Percentiles rank a stretch among this genome's conserved stretches.
phyloP scores from a whole-genome alignment of 352 stramenopile genomes.

The Globisporangium emineosum region DNA sequence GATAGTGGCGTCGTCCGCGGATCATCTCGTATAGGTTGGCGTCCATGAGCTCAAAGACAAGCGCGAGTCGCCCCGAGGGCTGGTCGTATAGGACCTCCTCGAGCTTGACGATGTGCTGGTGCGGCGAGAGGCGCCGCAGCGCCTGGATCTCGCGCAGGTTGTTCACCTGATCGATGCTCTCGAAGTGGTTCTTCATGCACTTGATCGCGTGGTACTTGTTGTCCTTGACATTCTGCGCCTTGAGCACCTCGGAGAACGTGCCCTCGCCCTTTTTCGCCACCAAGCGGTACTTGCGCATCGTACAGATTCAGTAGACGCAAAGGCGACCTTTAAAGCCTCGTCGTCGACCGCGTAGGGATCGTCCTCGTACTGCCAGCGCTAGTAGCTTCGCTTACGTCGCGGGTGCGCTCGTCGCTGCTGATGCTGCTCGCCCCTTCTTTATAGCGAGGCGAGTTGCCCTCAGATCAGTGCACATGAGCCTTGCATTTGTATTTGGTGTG shows the following conservation, averaged over 20 bases:
- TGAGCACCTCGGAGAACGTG: conserved; percentile 94
- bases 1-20: conserved; percentile 80
- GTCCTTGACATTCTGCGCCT: conserved; percentile 92
- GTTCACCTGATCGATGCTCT: conserved; percentile 96
- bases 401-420: background rate
- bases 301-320: background rate
- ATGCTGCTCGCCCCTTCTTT: background rate
- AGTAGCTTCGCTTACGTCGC: background rate
- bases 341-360: background rate
- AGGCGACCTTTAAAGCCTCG: background rate
- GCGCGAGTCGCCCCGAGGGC: conserved; percentile 87
- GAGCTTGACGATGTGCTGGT: conserved; percentile 94
- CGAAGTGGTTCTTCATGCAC: conserved; percentile 97
- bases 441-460: background rate
- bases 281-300: conserved; percentile 92
- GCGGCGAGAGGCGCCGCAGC: conserved; percentile 89
- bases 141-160: conserved; percentile 96
- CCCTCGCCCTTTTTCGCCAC: conserved; percentile 95
- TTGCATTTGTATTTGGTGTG: background rate
- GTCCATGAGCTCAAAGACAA: conserved; percentile 98
- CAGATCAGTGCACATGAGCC: background rate
- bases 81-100: conserved; percentile 95
- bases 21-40: conserved; percentile 97
- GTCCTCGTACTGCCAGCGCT: background rate
- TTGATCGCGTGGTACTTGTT: conserved; percentile 97